Percentiles rank a stretch among this genome's conserved stretches.
phyloP scores from a whole-genome alignment of 2,329 filamentous ascomycete species.

The Venturia oleaginea region DNA sequence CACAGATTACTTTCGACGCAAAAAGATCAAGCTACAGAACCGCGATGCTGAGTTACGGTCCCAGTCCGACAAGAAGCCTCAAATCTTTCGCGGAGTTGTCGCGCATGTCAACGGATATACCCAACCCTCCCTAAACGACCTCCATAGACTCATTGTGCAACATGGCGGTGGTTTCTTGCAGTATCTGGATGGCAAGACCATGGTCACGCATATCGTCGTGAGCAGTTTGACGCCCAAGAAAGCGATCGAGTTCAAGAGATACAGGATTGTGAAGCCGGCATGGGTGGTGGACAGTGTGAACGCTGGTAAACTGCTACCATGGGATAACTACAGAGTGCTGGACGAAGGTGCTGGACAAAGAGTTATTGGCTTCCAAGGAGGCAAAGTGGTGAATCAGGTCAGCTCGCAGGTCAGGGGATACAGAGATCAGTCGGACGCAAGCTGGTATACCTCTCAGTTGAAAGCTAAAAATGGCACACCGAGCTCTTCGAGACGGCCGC shows the following conservation, averaged over 20 bases:
- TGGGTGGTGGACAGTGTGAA: constrained; percentile 89
- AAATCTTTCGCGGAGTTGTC: constrained; percentile 84
- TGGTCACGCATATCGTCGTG: constrained; percentile 91
- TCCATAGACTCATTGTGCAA: constrained; percentile 79
- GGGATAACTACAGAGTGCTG: constrained; percentile 75
- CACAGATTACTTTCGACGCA: constrained; percentile 82
- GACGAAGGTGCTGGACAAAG: constrained; percentile 79
- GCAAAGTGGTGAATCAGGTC: constrained; percentile 57
- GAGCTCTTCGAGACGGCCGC: constrained; percentile 19
- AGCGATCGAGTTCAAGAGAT: constrained; percentile 73
- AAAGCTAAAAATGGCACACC: constrained; percentile 27
- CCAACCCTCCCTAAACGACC: constrained; percentile 80
- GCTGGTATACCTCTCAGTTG: constrained; percentile 74
- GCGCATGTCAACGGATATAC: constrained; percentile 94
- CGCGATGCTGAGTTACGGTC: constrained; percentile 74
- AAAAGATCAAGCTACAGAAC: constrained; percentile 96
- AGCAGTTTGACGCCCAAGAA: constrained; percentile 89
- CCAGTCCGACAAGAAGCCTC: constrained; percentile 56
- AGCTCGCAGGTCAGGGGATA: constrained; percentile 58
- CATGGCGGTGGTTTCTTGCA: constrained; percentile 94
- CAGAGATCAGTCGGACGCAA: constrained; percentile 68
- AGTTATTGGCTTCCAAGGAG: constrained; percentile 55
- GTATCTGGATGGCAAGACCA: constrained; percentile 89
- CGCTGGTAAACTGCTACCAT: constrained; percentile 72
- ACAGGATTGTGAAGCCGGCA: constrained; percentile 86